A percentile compares a stretch with the other conserved stretches of the same genome.
phyloP scores from a whole-genome alignment of 495 filamentous ascomycete genomes.

The Penicillium argentinense region DNA sequence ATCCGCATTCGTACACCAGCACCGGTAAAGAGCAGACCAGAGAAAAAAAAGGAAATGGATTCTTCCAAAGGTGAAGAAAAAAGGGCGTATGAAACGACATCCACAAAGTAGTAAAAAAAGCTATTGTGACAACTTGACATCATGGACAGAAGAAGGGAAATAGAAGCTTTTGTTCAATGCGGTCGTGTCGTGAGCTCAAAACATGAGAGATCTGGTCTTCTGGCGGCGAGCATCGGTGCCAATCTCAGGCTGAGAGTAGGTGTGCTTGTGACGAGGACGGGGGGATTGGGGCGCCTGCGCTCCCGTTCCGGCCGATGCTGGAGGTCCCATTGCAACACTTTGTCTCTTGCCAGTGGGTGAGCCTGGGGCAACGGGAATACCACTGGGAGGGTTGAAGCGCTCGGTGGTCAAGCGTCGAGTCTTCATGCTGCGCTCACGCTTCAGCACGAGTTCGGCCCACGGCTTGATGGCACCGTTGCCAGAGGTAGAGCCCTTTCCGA shows the following conservation, averaged over 20 bases:
- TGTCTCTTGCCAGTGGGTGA: constrained; percentile 28
- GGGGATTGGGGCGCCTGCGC: constrained; percentile 27
- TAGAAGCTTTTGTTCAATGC: constrained; percentile 11
- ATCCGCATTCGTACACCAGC: constrained; percentile 30
- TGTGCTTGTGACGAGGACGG: constrained; percentile 42
- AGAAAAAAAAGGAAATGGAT: constrained; percentile 8
- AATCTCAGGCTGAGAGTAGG: constrained; percentile 45
- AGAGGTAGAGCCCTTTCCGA: constrained; percentile 62
- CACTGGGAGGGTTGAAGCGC: constrained; percentile 23
- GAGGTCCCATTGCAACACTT: constrained; percentile 21
- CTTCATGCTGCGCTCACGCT: constrained; percentile 41
- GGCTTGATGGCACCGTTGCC: constrained; percentile 44
- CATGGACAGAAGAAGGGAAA: constrained; percentile 32
- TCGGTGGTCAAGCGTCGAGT: constrained; percentile 32
- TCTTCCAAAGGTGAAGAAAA: constrained; percentile 11
- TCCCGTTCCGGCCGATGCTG: constrained; percentile 30
- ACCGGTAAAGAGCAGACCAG: constrained; percentile 12
- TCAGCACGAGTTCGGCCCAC: constrained; percentile 87
- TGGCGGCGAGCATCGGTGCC: constrained; percentile 40
- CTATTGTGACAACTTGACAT: constrained; percentile 33
- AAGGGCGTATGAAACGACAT: constrained; percentile 7
- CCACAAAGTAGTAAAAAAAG: constrained; percentile 13
- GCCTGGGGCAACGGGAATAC: constrained; percentile 8
- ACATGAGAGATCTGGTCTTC: constrained; percentile 48
- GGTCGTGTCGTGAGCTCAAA: constrained; percentile 19